phyloP scores from a whole-genome alignment of 2,329 filamentous ascomycete genomes.

The Aotearoamyces nothofagi region DNA sequence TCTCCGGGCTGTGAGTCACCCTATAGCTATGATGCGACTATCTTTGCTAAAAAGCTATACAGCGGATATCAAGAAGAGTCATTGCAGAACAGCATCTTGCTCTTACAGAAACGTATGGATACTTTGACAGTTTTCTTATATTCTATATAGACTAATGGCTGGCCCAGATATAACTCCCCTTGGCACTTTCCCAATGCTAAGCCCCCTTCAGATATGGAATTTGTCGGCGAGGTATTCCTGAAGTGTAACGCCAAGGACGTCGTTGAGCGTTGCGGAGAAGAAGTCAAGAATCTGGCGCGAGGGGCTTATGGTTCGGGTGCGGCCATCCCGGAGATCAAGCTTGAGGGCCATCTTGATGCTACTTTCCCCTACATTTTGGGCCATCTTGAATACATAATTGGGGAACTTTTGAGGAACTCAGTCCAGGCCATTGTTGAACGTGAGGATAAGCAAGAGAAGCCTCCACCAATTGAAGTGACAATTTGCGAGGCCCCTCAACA shows the following conservation, averaged over 20 bases:
- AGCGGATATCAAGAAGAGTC: constrained; percentile 88
- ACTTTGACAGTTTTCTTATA: no score
- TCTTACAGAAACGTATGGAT: constrained; percentile 88
- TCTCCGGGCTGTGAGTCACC: constrained; percentile 56
- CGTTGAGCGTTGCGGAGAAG: constrained; percentile 65
- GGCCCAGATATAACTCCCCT: constrained; percentile 72
- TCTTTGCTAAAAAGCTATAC: constrained; percentile 3
- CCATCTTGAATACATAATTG: constrained; percentile 93
- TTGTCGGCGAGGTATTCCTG: constrained; percentile 90
- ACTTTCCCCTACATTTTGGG: constrained; percentile 94
- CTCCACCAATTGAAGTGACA: constrained; percentile 81
- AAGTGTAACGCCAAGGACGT: constrained; percentile 86
- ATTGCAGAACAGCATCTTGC: constrained; percentile 97
- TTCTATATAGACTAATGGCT: no score
- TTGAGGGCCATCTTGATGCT: constrained; percentile 74
- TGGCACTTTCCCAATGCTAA: constrained; percentile 78
- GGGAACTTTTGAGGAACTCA: constrained; percentile 86
- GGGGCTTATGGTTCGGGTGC: constrained; percentile 59
- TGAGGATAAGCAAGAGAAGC: constrained; percentile 30
- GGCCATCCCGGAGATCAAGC: constrained; percentile 62
- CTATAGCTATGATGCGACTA: not conserved
- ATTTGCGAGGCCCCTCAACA: constrained; percentile 90
- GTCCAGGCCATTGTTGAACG: constrained; percentile 83
- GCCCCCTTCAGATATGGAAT: constrained; percentile 53
- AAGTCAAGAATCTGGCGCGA: constrained; percentile 59